Conservation (phyloP, 345 rosid species). For the Euphorbia lathyris region DNA sequence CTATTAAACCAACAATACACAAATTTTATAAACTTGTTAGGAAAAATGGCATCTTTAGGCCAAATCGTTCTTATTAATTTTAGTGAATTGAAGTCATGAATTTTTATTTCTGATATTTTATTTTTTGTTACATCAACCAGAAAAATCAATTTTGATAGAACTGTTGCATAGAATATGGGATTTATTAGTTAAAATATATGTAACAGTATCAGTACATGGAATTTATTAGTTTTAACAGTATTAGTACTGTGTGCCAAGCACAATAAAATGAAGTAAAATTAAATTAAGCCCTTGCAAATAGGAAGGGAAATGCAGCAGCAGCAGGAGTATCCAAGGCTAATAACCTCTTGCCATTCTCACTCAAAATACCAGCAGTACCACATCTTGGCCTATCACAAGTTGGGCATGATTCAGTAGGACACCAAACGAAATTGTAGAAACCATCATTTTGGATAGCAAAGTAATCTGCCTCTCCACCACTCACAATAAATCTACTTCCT, state of each 20-base stretch:
- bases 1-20: too few relatives aligned
- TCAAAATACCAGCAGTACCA: conserved; percentile 24
- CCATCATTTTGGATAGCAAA: conserved; percentile 19
- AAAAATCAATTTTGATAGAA: too few relatives aligned
- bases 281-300: conserved; percentile 17
- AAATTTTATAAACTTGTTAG: too few relatives aligned
- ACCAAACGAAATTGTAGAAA: conserved; percentile 18
- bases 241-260: neutral
- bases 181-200: too few relatives aligned
- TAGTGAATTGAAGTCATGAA: too few relatives aligned
- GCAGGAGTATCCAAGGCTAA: conserved; percentile 28
- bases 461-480: conserved; percentile 7
- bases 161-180: too few relatives aligned
- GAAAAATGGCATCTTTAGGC: too few relatives aligned
- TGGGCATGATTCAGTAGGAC: conserved; percentile 23
- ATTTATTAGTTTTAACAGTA: too few relatives aligned
- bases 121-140: too few relatives aligned
- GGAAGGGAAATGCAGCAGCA: conserved; percentile 17
- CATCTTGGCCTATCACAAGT: conserved; percentile 19
- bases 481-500: conserved; percentile 16
- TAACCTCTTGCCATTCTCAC: conserved; percentile 16
- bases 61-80: too few relatives aligned
- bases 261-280: neutral
- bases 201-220: too few relatives aligned
- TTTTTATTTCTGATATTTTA: too few relatives aligned